Conservation (phyloP, 75 land plant genomes). For the Pinus taeda region DNA sequence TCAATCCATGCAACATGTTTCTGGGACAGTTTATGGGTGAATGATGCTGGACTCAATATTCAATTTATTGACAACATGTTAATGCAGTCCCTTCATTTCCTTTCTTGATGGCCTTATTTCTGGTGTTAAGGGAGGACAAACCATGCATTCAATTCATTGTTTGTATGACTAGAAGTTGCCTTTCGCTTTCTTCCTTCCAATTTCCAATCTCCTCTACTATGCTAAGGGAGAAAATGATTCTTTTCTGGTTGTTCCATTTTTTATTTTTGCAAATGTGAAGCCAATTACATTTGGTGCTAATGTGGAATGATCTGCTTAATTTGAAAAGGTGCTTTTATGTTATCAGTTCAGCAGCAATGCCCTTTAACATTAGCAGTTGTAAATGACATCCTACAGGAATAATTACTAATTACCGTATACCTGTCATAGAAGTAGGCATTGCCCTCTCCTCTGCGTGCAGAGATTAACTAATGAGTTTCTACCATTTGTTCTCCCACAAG, state of each 20-base stretch:
- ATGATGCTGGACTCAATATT: neutral
- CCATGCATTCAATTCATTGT: neutral
- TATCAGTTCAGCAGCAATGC: no score
- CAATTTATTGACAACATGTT: neutral
- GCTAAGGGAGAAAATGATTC: neutral
- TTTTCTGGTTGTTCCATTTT: neutral
- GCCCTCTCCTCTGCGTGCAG: no score
- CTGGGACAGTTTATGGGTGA: neutral
- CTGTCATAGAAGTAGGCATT: no score
- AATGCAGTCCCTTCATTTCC: neutral
- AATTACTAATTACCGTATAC: no score
- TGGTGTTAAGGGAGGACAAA: neutral
- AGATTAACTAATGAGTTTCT: no score
- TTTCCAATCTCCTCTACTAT: neutral
- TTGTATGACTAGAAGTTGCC: neutral
- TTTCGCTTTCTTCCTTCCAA: neutral
- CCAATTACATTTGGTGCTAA: neutral
- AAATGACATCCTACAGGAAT: no score
- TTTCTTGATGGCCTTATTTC: neutral
- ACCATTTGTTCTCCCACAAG: no score
- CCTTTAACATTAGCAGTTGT: no score
- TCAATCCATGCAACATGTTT: no score
- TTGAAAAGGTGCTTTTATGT: no score
- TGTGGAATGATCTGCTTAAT: neutral
- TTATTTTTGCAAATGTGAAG: neutral